Evolutionary conservation across 805 yeast genomes (phyloP).

Genomic region (Candida arabinofermentans): DNA sequence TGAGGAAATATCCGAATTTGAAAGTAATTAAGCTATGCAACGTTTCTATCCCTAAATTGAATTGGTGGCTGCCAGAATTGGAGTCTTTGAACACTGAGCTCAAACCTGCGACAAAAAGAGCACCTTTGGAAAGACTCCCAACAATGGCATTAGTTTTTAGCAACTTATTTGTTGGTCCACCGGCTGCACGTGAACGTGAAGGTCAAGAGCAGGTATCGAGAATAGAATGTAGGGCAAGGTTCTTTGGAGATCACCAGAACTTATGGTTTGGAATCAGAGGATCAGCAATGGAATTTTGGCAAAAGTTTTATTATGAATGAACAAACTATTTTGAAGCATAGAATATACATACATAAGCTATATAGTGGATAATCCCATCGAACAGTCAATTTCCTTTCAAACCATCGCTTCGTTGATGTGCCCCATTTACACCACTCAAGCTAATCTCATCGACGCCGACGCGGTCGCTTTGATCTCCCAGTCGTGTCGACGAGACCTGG

Average conservation of each 20-base stretch:
- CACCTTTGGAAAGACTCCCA: slow-evolving; percentile 9
- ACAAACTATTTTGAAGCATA: not conserved
- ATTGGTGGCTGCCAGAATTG: slow-evolving; percentile 22
- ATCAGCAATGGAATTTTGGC: slow-evolving; percentile 14
- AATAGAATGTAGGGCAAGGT: slow-evolving; percentile 15
- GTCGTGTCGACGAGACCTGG: no score
- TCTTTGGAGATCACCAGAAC: slow-evolving; percentile 17
- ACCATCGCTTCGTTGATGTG: no score
- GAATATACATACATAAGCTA: no score
- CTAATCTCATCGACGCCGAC: no score
- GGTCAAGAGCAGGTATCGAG: slow-evolving; percentile 5
- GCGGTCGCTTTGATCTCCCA: no score
- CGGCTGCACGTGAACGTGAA: slow-evolving; percentile 19
- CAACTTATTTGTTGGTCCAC: slow-evolving; percentile 26
- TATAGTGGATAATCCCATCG: no score
- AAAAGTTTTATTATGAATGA: slow-evolving; percentile 11
- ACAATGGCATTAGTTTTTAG: slow-evolving; percentile 27
- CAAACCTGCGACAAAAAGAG: not conserved
- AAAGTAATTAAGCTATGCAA: slow-evolving; percentile 16
- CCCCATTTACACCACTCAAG: no score
- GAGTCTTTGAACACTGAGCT: slow-evolving; percentile 10
- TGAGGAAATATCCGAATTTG: slow-evolving; percentile 8
- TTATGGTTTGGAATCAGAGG: slow-evolving; percentile 19
- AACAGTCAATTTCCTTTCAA: no score
- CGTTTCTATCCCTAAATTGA: slow-evolving; percentile 20